Conservation (phyloP, 371 early-diverging fungal genomes). For the Rhizomucor pusillus region DNA sequence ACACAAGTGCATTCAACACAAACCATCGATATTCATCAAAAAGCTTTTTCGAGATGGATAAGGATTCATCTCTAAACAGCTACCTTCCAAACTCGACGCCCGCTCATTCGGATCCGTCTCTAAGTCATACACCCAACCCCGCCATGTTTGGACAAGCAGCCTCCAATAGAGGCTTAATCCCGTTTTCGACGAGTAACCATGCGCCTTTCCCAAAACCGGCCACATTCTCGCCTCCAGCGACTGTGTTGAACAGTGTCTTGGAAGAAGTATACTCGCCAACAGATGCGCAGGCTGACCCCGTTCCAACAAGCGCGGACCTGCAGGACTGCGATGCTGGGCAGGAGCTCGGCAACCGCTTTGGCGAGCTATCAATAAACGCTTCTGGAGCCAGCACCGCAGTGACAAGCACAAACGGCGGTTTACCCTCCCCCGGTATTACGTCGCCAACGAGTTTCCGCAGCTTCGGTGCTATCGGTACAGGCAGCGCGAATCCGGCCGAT, state of each 20-base stretch:
- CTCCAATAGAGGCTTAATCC: not conserved
- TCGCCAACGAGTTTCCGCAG: slow-evolving; percentile 18
- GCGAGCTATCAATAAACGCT: slow-evolving; percentile 6
- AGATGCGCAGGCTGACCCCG: not conserved
- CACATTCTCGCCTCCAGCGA: slow-evolving; percentile 7
- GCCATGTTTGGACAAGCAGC: not conserved
- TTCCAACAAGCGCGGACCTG: not conserved
- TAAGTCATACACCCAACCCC: not conserved
- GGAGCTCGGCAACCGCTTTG: slow-evolving; percentile 2
- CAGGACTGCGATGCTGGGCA: not conserved
- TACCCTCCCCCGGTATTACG: slow-evolving; percentile 13
- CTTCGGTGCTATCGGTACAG: slow-evolving; percentile 7
- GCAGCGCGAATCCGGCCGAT: slow-evolving; percentile 56
- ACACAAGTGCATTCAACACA: slow-evolving; percentile 6
- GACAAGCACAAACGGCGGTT: slow-evolving; percentile 8
- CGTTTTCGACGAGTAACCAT: not conserved
- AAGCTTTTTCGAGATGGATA: slow-evolving; percentile 5
- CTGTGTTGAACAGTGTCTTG: slow-evolving; percentile 19
- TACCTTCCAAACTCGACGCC: not conserved
- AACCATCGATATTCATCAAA: slow-evolving; percentile 18
- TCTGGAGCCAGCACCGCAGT: not conserved
- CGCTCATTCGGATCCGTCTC: not conserved
- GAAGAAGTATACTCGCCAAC: not conserved
- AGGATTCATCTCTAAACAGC: not conserved
- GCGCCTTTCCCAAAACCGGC: not conserved